Base-by-base conservation (phyloP, 225 moss, liverwort and hornwort genomes). In the Straminergon stramineum region DNA sequence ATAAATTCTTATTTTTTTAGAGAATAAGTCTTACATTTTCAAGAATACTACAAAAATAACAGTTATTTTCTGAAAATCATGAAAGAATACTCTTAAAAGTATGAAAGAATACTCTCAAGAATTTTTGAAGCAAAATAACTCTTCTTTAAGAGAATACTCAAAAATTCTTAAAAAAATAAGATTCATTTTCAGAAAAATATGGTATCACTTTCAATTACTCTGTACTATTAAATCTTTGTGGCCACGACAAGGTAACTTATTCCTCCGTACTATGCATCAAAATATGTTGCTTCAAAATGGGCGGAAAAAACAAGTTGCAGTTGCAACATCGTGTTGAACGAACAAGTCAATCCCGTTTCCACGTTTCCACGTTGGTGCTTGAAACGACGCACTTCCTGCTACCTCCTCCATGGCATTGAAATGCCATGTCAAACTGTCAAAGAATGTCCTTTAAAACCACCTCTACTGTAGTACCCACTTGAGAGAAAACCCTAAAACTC, bases 231-330 rank as follows among this genome's bases (percentile, higher is more conserved):
- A 24, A 79, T n/a, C n/a, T 58, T 11, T 39, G 7, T 7, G 18
- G 0, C 39, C 7, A n/a, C 0, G 0, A 17, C n/a, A 26, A n/a
- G 10, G 26, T n/a, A n/a, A 57, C 27, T 30, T 43, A 18, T 3
- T 37, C 15, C 48, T 48, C 48, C 48, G 48, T 27, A 45, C 6
- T 17, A 20, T 7, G 31, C 7, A 52, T 66, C 52, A 28, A 55
- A 35, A 6, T 18, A 11, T 11, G 4, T 58, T 45, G 23, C 32
- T 85, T 24, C 34, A 2, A 43, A 41, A 43, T 23, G 3, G 6
- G 14, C 2, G 0, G 13, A 30, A 9, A 8, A 30, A 56, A 41
- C 2, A 57, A 71, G 43, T 45, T 58, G 43, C 6, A 20, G 4
- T 43, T 32, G 41, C 31, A 39, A 69, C 56, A 84, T 41, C 56